phyloP scores from a whole-genome alignment of 345 rosid genomes.

The Gossypium australe region DNA sequence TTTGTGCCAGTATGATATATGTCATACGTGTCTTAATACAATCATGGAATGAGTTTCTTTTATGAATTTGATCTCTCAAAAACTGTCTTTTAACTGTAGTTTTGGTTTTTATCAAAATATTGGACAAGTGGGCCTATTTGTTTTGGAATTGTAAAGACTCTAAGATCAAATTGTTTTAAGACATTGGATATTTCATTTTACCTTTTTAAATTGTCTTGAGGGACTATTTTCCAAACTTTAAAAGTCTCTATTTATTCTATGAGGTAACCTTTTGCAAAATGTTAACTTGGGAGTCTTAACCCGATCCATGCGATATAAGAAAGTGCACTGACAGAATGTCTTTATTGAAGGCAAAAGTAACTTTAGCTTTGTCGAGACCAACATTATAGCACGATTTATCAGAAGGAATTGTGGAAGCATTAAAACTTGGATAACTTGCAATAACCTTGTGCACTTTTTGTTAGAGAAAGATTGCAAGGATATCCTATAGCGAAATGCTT shows the following conservation, averaged over 20 bases:
- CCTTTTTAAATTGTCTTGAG: background rate
- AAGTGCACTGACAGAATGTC: background rate
- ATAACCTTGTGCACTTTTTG: too few species aligned
- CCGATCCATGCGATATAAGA: background rate
- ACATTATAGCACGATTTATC: too few species aligned
- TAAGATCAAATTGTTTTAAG: background rate
- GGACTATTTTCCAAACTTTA: background rate
- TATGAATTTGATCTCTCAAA: background rate
- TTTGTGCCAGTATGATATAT: background rate
- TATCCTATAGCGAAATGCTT: too few species aligned
- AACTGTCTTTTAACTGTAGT: background rate
- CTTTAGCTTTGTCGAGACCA: too few species aligned
- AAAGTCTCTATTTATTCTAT: background rate
- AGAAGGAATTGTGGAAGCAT: too few species aligned
- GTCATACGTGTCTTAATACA: background rate
- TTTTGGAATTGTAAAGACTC: background rate
- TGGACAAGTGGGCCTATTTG: background rate
- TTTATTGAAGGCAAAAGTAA: too few species aligned
- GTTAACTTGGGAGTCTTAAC: background rate
- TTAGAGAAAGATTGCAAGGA: too few species aligned
- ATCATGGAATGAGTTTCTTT: background rate
- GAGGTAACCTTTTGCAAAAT: background rate
- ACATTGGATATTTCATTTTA: background rate
- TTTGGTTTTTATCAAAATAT: background rate
- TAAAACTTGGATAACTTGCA: too few species aligned